Evolutionary conservation across 768 basidiomycete genomes (phyloP), one percentile per base, ranked within the genome.

Genomic region (Holtermannia corniformis): DNA sequence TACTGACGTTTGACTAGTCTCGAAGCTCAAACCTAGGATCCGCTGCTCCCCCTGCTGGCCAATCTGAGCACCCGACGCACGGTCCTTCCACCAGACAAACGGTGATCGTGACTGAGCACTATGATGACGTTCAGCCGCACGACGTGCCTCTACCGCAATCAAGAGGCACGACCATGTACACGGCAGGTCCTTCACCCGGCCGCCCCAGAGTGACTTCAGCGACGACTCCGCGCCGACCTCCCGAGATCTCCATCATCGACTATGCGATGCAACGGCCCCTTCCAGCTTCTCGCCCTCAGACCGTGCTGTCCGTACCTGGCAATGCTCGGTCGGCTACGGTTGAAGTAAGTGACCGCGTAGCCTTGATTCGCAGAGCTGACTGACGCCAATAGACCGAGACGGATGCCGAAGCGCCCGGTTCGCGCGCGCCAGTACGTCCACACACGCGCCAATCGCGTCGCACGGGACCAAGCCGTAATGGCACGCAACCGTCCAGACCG

Each of bases 201-300:
- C 7, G 41, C 5, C 52, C 50, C n/a, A n/a, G n/a, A n/a, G n/a
- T n/a, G n/a, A n/a, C n/a, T n/a, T n/a, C 12, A 3, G 27, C 1
- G 25, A 46, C 47, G 47, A 32, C 46, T 46, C 41, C 40, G 26
- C 28, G 22, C 37, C 47, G 5, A 19, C 25, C 26, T 49, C 57
- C 52, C n/a, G 46, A 32, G 51, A 41, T 60, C 22, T 60, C 41
- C 20, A 47, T 58, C 5, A 60, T 65, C 22, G 63, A 68, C 47
- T 63, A 56, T 50, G 66, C 63, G 21, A 24, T 54, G 21, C 52
- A 37, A 16, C 46, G 55, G 41, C 61, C 66, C 53, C 52, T 65
- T 24, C 66, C 66, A 3, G 57, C 49, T 20, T 60, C 58, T 22
- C 26, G 63, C 21, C 54, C 63, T 1, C 57, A 57, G 10, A 64